Evolutionary conservation across 371 early-diverging fungal species (phyloP).

Genomic region (Mortierella sp.): DNA sequence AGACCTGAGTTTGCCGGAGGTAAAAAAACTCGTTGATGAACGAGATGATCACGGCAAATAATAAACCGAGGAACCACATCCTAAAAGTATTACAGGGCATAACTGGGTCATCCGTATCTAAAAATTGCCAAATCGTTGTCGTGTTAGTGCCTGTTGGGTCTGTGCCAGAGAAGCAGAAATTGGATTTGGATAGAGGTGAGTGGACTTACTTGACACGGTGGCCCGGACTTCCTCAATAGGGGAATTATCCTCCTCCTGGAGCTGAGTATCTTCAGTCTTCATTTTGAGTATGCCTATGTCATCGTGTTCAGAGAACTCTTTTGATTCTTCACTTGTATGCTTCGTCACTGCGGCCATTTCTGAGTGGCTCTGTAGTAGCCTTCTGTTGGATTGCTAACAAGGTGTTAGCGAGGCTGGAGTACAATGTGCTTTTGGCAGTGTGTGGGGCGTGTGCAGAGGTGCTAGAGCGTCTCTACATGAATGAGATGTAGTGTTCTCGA

Average conservation of each 20-base stretch:
- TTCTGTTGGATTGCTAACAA: too few species aligned
- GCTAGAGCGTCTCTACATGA: too few species aligned
- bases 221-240: constrained; percentile 74
- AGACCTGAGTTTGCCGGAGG: constrained; percentile 67
- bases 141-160: neutral
- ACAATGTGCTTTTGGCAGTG: too few species aligned
- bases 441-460: too few species aligned
- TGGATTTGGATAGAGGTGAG: too few species aligned
- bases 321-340: too few species aligned
- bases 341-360: too few species aligned
- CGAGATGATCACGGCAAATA: constrained; percentile 62
- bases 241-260: constrained; percentile 63
- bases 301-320: too few species aligned
- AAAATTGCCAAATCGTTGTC: neutral
- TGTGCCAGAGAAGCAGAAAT: neutral
- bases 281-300: neutral
- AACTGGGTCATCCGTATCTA: constrained; percentile 69
- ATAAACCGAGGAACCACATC: constrained; percentile 72
- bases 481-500: too few species aligned
- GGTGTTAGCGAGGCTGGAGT: too few species aligned
- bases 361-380: too few species aligned
- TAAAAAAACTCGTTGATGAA: constrained; percentile 83
- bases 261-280: constrained; percentile 5
- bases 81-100: constrained; percentile 80
- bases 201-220: constrained; percentile 64